Percentiles rank a stretch among this genome's conserved stretches.
Evolutionary conservation across 148 eudicot genomes (phyloP).

Genomic region (Pharnaceum exiguum): DNA sequence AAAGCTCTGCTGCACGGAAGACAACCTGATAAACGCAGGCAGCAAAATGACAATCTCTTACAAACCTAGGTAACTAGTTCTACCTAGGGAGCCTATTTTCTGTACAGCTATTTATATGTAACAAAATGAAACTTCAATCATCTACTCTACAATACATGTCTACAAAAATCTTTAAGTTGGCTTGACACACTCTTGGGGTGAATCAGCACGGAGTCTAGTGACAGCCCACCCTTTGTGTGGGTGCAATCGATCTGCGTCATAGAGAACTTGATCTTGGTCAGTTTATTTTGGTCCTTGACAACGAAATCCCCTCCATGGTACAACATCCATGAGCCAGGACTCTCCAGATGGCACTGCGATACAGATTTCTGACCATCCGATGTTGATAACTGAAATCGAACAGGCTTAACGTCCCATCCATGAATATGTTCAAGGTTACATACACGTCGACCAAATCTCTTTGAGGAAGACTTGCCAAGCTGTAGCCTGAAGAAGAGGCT

Average conservation of each 20-base stretch:
- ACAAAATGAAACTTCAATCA: too few relatives aligned
- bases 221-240: conserved; percentile 78
- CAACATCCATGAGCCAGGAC: conserved; percentile 52
- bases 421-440: conserved; percentile 56
- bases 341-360: conserved; percentile 43
- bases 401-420: conserved; percentile 76
- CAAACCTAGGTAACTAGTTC: too few relatives aligned
- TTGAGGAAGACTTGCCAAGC: conserved; percentile 51
- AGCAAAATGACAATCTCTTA: too few relatives aligned
- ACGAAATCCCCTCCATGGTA: conserved; percentile 74
- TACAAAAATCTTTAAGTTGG: conserved; percentile 21
- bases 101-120: too few relatives aligned
- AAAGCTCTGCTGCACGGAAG: too few relatives aligned
- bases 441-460: conserved; percentile 47
- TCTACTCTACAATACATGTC: not conserved
- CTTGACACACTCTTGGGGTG: conserved; percentile 43
- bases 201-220: conserved; percentile 69
- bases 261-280: conserved; percentile 58
- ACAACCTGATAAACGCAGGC: too few relatives aligned
- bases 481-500: conserved; percentile 66
- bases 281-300: conserved; percentile 34
- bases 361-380: conserved; percentile 59
- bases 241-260: conserved; percentile 90
- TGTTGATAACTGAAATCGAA: conserved; percentile 53
- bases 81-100: too few relatives aligned